Conservation (phyloP, 176 grass and related monocot species). For the Poa pratensis region DNA sequence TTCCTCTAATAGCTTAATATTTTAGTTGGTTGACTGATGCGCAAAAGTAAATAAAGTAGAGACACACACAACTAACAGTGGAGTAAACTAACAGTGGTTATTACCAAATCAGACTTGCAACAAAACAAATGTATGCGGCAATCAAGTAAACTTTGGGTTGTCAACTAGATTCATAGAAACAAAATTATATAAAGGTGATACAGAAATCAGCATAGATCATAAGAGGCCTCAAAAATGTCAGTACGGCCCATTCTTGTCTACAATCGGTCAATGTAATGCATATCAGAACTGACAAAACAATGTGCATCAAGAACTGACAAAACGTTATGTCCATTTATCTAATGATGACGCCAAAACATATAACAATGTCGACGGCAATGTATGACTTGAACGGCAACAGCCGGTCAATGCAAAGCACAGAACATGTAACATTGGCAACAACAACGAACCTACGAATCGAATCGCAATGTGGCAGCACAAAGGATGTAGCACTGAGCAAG, state of each 20-base stretch:
- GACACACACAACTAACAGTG: neutral
- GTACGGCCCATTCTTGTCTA: neutral
- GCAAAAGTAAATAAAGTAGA: neutral
- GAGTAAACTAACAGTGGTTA: neutral
- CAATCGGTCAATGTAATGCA: neutral
- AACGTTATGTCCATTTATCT: neutral
- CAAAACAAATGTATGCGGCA: neutral
- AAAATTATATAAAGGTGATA: neutral
- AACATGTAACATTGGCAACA: neutral
- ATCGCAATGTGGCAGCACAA: neutral
- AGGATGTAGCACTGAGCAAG: neutral
- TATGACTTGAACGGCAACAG: neutral
- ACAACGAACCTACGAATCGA: neutral
- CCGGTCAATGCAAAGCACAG: too few species aligned
- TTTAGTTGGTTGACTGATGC: constrained; percentile 4
- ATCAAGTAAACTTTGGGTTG: neutral
- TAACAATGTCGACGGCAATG: neutral
- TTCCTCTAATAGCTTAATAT: constrained; percentile 17
- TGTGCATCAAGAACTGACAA: too few species aligned
- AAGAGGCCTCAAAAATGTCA: neutral
- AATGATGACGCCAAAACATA: neutral
- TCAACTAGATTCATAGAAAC: constrained; percentile 7
- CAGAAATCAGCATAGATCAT: neutral
- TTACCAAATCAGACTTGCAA: constrained; percentile 3
- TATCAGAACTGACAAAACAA: neutral